Percentiles rank a stretch among this genome's conserved stretches.
Evolutionary conservation across 331 rosid species (phyloP).

Genomic region (Acacia concinna): DNA sequence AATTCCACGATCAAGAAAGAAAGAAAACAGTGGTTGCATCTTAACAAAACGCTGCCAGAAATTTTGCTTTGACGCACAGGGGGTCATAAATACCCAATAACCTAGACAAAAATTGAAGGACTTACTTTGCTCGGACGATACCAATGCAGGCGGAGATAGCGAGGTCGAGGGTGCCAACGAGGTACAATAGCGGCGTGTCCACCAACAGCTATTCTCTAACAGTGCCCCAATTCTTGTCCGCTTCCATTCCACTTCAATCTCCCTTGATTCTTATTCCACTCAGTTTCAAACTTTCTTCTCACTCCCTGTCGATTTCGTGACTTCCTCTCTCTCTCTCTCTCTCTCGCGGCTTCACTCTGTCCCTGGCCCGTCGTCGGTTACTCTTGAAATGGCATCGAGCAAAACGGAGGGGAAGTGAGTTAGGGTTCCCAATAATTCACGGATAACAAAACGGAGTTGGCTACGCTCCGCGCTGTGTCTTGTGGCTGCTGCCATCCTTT

Average conservation of each 20-base stretch:
- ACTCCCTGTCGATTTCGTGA: neutral
- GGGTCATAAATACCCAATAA: neutral
- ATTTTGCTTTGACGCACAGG: neutral
- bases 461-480: too few species aligned
- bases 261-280: neutral
- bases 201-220: neutral
- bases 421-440: neutral
- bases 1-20: neutral
- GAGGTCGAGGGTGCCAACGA: neutral
- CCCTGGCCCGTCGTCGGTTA: neutral
- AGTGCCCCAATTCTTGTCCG: neutral
- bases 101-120: neutral
- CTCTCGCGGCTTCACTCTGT: neutral
- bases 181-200: neutral
- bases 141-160: neutral
- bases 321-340: neutral
- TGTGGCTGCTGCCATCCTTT: too few species aligned
- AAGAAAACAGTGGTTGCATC: too few species aligned
- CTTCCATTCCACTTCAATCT: neutral
- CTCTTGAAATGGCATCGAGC: neutral
- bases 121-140: neutral
- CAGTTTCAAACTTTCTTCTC: neutral
- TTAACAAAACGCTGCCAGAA: neutral
- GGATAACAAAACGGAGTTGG: neutral
- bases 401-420: neutral